Conservation (phyloP, 192 early-diverging fungal genomes). For the Coemansia sp. region DNA sequence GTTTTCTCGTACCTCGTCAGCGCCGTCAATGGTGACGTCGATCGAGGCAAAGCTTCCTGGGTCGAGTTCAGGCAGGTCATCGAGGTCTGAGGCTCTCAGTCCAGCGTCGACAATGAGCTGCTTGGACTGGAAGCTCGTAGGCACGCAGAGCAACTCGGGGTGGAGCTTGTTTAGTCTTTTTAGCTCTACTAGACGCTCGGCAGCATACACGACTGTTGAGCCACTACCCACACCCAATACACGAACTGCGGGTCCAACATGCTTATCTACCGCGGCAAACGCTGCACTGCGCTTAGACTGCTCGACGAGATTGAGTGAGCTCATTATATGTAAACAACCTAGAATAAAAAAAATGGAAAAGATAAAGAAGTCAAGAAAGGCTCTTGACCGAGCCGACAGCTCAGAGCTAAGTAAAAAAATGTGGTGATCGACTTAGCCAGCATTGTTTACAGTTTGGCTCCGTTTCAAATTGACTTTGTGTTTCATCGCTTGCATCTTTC, state of each 20-base stretch:
- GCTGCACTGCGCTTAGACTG: conserved; percentile 84
- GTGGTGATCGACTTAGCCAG: background rate
- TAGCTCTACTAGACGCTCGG: conserved; percentile 78
- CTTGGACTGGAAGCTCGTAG: conserved; percentile 91
- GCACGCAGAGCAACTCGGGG: conserved; percentile 80
- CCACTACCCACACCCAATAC: conserved; percentile 90
- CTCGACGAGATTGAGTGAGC: conserved; percentile 56
- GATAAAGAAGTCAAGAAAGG: background rate
- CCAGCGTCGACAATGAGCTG: conserved; percentile 83
- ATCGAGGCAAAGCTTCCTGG: conserved; percentile 32
- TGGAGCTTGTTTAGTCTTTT: conserved; percentile 56
- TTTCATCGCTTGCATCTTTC: background rate
- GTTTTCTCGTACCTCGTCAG: conserved; percentile 66
- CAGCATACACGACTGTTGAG: conserved; percentile 86
- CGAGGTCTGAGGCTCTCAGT: conserved; percentile 73
- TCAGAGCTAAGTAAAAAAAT: background rate
- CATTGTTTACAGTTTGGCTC: background rate
- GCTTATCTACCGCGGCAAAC: conserved; percentile 87
- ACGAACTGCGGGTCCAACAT: conserved; percentile 67
- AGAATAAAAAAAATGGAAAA: background rate
- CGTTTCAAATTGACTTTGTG: background rate
- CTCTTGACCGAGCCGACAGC: conserved; percentile 1
- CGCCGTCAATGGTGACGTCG: conserved; percentile 93
- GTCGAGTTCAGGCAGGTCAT: conserved; percentile 69
- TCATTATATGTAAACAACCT: conserved; percentile 8